Conservation (phyloP, 2,329 filamentous ascomycete species). For the Ophiostoma himal-ulmi region DNA sequence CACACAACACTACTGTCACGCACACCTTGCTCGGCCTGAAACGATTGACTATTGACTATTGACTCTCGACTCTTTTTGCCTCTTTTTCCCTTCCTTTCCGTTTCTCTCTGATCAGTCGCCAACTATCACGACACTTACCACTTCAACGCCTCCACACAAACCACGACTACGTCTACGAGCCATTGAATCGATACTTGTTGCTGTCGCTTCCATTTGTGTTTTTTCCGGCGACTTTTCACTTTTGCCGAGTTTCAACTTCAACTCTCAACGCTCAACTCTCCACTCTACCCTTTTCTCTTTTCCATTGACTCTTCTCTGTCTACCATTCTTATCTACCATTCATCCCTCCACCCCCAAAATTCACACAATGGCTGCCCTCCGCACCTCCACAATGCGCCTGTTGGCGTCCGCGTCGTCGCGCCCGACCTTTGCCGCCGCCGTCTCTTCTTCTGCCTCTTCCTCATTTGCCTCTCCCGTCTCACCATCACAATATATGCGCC, state of each 20-base stretch:
- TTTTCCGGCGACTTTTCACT: not conserved
- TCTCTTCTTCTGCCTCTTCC: slow-evolving; percentile 31
- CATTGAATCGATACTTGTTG: not conserved
- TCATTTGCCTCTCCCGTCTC: slow-evolving; percentile 29
- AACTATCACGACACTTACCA: slow-evolving; percentile 1
- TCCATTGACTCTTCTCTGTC: not conserved
- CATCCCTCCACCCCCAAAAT: not conserved
- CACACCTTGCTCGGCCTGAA: not conserved
- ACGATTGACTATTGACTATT: slow-evolving; percentile 1
- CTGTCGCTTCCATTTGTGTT: not conserved
- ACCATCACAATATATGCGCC: slow-evolving; percentile 36
- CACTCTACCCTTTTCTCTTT: not conserved
- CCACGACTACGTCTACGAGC: not conserved
- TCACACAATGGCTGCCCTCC: slow-evolving; percentile 53
- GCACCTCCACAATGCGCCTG: slow-evolving; percentile 50
- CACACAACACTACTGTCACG: slow-evolving; percentile 3
- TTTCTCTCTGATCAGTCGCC: not conserved
- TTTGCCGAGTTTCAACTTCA: slow-evolving; percentile 4
- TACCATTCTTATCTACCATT: not conserved
- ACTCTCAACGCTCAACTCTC: not conserved
- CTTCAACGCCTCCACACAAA: not conserved
- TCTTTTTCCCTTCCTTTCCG: not conserved
- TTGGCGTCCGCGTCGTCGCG: slow-evolving; percentile 35
- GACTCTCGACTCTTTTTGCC: not conserved
- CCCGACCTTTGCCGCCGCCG: slow-evolving; percentile 18